Evolutionary conservation across 2,329 filamentous ascomycete species (phyloP).

Genomic region (Alternaria hordeiaustralica): DNA sequence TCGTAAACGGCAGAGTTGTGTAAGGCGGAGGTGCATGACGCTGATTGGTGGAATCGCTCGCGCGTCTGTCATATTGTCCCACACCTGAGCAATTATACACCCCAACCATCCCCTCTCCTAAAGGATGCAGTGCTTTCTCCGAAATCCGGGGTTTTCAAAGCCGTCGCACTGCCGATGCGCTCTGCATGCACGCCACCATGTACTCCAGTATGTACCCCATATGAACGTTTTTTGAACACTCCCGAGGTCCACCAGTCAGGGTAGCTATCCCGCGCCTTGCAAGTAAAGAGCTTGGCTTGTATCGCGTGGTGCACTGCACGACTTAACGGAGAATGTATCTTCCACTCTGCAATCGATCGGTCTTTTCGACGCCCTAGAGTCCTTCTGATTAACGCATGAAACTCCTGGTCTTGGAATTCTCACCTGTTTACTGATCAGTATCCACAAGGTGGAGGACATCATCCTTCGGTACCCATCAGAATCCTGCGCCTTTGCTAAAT

Average conservation of each 20-base stretch:
- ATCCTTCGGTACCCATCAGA: neutral
- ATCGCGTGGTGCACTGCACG: neutral
- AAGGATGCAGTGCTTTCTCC: neutral
- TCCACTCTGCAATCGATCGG: neutral
- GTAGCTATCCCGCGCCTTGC: neutral
- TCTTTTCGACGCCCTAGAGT: neutral
- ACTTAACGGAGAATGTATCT: neutral
- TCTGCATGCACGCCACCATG: constrained; percentile 1
- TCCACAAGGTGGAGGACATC: neutral
- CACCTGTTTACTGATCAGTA: constrained; percentile 1
- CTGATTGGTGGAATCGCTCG: constrained; percentile 11
- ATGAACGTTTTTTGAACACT: neutral
- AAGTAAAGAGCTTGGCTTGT: neutral
- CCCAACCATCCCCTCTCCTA: neutral
- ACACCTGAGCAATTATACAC: neutral
- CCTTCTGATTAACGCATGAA: neutral
- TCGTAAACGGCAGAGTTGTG: neutral
- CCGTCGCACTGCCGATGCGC: neutral
- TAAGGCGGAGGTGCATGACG: neutral
- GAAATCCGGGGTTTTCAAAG: neutral
- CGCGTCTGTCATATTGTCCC: constrained; percentile 1
- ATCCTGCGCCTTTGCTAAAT: neutral
- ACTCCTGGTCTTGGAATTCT: neutral
- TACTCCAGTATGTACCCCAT: constrained; percentile 3
- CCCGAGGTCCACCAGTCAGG: neutral